Percentiles rank a stretch among this genome's conserved stretches.
Conservation (phyloP, 129 eudicot genomes). For the Escallonia herrerae region DNA sequence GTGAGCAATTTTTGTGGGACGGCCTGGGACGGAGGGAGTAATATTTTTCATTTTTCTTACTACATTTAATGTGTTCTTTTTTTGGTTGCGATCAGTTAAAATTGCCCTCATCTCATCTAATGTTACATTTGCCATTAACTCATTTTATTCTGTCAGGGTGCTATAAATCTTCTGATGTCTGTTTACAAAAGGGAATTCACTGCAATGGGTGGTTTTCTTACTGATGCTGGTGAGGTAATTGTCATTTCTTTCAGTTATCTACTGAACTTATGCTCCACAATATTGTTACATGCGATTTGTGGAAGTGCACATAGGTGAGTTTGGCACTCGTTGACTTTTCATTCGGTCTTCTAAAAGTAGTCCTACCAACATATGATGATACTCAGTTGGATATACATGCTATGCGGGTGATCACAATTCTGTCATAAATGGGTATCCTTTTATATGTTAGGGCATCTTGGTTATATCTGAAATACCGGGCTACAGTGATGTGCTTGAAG, state of each 20-base stretch:
- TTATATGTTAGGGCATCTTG: too few species aligned
- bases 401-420: neutral
- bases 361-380: conserved; percentile 5
- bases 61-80: neutral
- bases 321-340: neutral
- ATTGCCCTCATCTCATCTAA: neutral
- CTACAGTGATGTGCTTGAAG: too few species aligned
- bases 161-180: conserved; percentile 75
- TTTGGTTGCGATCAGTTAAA: neutral
- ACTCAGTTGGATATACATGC: conserved; percentile 8
- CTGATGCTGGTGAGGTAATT: conserved; percentile 96
- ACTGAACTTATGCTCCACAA: conserved; percentile 13
- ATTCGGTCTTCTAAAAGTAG: neutral
- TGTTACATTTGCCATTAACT: neutral
- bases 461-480: too few species aligned
- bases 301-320: conserved; percentile 9
- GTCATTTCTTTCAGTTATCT: conserved; percentile 5
- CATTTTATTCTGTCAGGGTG: conserved; percentile 56
- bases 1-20: too few species aligned
- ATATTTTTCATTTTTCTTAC: too few species aligned
- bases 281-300: neutral
- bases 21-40: too few species aligned
- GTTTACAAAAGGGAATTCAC: conserved; percentile 79
- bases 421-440: too few species aligned
- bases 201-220: conserved; percentile 95